These are phyloP conservation scores for Lasiosphaeriaceae sp. DNA, from an alignment of 495 filamentous ascomycete species.

Conservation along the genomic window DNA sequence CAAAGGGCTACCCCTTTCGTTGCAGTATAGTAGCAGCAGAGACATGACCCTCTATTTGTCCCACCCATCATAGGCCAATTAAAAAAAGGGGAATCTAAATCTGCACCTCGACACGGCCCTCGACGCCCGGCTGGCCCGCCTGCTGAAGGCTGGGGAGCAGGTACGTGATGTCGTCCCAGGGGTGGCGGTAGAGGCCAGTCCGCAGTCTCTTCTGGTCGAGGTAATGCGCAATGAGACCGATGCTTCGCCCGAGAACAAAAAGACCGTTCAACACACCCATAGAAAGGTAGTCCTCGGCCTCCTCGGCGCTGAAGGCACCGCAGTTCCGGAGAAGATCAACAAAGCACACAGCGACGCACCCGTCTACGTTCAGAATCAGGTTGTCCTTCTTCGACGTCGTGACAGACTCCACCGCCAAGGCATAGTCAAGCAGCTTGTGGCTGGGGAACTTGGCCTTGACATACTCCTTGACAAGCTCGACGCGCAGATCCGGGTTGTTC, in stretches of 20 bases:
- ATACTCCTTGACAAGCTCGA: constrained; percentile 98
- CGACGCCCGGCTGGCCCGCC: constrained; percentile 65
- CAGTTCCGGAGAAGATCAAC: constrained; percentile 97
- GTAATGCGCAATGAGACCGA: constrained; percentile 99
- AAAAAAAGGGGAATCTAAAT: constrained; percentile 16
- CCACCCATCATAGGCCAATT: too few relatives aligned
- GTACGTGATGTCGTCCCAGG: constrained; percentile 98
- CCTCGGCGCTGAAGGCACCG: constrained; percentile 84
- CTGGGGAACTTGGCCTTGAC: constrained; percentile 95
- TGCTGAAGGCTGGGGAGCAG: constrained; percentile 78
- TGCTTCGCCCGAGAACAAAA: constrained; percentile 92
- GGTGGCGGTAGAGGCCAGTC: constrained; percentile 97
- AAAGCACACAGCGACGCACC: constrained; percentile 97
- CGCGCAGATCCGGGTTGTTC: constrained; percentile 99
- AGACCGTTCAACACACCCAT: constrained; percentile 99
- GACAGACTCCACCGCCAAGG: constrained; percentile 94
- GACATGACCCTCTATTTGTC: too few relatives aligned
- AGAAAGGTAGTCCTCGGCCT: constrained; percentile 77
- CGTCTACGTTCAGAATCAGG: constrained; percentile 98
- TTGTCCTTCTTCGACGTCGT: constrained; percentile 99
- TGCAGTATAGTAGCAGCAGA: too few relatives aligned
- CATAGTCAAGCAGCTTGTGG: constrained; percentile 96
- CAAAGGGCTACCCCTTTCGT: too few relatives aligned
- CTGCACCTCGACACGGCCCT: constrained; percentile 86
- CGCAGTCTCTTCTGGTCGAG: constrained; percentile 98